Conservation (phyloP, 208 protist species). For the Entamoeba moshkovskii region DNA sequence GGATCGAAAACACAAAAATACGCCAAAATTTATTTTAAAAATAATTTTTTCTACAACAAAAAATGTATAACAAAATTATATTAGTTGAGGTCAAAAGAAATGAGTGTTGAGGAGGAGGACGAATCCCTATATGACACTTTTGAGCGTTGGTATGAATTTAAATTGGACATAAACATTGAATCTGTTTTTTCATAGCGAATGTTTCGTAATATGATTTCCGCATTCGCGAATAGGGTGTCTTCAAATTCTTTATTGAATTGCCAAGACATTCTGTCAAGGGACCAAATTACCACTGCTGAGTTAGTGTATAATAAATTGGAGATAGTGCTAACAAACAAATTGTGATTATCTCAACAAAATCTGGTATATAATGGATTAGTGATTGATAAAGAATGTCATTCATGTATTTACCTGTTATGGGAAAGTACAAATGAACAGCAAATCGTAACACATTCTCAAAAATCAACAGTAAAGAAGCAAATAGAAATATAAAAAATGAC, state of each 20-base stretch:
- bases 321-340: neutral
- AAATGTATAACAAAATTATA: no score
- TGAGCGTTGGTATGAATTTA: no score
- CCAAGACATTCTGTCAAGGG: neutral
- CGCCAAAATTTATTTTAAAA: no score
- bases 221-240: neutral
- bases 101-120: no score
- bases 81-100: no score
- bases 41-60: no score
- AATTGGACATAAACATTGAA: no score
- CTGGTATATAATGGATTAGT: neutral
- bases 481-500: neutral
- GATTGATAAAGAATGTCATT: neutral
- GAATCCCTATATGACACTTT: no score
- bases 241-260: neutral
- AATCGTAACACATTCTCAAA: neutral
- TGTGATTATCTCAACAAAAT: neutral
- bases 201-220: neutral
- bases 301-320: neutral
- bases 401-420: neutral
- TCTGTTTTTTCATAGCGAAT: no score
- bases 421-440: neutral
- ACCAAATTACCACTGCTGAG: neutral
- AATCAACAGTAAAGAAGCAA: neutral
- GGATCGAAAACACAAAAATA: no score